Base-by-base conservation (phyloP, 805 yeast species). In the Kurtzmaniella fragi region DNA sequence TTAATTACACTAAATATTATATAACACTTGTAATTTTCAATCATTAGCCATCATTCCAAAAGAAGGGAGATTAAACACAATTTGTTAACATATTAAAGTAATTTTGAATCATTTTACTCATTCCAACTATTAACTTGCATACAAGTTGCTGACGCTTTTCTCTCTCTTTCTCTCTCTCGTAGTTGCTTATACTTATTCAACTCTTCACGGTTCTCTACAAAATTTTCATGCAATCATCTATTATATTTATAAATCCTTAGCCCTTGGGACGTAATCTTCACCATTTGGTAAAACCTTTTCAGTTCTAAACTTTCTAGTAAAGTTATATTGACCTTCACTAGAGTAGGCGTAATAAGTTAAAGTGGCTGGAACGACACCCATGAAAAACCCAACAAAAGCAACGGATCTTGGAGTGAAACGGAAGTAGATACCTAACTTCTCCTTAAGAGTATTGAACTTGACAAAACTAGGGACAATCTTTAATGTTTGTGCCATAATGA, bases 241-340 rank as follows among this genome's bases (percentile, higher is more conserved):
- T 20, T 20, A 20, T 20, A 20, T 25, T 46, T 57, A 65, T 57
- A 67, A 67, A 49, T 67, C 73, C 52, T 66, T 66, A 41, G 56
- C 62, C 57, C 74, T 67, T 42, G 73, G 73, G 41, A 57, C 60
- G 46, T 67, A 68, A 31, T 62, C 67, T 38, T 62, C 59, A 17
- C 57, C 60, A 39, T 59, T 53, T 20, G 25, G 25, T 44, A 65
- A 59, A 9, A 68, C 53, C 25, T 57, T 58, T 15, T 53, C 56
- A 26, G 54, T 50, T 59, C 74, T 68, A 54, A 55, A 68, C 29
- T 42, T 49, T 48, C 69, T 56, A 43, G 44, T 40, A 44, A 62
- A 57, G 35, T 49, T 48, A 32, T 51, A 37, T 44, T 64, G 60
- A n/a, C 74, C 74, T 36, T 68, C 74, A 28, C 43, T 45, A 40